Conservation (phyloP, 148 eudicot species). For the Chenopodium album region DNA sequence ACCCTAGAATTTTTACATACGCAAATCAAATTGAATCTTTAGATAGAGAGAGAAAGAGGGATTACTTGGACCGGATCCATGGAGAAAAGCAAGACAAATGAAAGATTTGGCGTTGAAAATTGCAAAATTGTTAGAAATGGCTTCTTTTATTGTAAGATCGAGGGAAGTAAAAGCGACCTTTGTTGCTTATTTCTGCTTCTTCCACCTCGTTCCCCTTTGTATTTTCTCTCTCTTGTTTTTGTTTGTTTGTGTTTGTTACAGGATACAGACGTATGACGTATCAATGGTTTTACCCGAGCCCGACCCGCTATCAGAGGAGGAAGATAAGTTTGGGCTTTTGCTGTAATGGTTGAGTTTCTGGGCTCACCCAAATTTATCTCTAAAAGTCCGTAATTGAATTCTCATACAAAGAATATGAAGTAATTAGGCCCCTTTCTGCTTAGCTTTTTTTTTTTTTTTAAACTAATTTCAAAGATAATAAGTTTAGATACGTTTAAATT, state of each 20-base stretch:
- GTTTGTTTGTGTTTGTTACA: not conserved
- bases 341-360: not conserved
- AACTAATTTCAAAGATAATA: too few relatives aligned
- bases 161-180: not conserved
- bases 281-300: conserved; percentile 11
- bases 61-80: conserved; percentile 44
- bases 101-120: not conserved
- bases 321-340: too few relatives aligned
- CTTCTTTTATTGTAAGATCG: not conserved
- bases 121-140: not conserved
- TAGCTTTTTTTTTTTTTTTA: too few relatives aligned
- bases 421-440: too few relatives aligned
- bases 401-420: too few relatives aligned
- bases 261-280: not conserved
- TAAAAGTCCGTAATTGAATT: too few relatives aligned
- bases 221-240: not conserved
- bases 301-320: not conserved
- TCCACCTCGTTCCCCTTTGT: not conserved
- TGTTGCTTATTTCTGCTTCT: not conserved
- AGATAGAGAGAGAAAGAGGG: conserved; percentile 6
- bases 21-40: not conserved
- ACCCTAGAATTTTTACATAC: not conserved
- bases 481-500: too few relatives aligned
- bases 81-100: not conserved
- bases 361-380: conserved; percentile 3